A percentile compares a stretch with the other conserved stretches of the same genome.
phyloP scores from a whole-genome alignment of 1,284 basidiomycete genomes.

The Boletus nobilissimus region DNA sequence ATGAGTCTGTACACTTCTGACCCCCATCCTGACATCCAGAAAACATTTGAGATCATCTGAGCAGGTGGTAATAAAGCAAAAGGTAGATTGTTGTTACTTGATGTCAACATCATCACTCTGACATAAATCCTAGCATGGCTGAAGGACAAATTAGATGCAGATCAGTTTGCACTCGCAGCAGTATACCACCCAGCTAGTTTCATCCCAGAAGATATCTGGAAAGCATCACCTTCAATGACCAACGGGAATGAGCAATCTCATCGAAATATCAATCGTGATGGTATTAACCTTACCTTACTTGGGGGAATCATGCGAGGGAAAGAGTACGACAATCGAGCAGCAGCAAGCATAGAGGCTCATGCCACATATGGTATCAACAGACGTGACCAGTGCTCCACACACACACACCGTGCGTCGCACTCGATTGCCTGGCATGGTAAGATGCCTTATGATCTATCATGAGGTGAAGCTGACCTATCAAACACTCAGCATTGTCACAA shows the following conservation, averaged over 20 bases:
- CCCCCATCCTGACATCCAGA: background rate
- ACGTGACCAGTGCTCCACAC: no score
- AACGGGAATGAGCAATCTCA: conserved; percentile 27
- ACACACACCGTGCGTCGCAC: no score
- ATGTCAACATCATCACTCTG: background rate
- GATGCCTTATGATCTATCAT: no score
- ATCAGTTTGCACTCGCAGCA: background rate
- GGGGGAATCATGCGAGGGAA: conserved; percentile 14
- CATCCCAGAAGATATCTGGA: conserved; percentile 7
- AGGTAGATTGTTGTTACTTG: background rate
- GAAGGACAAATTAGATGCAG: background rate
- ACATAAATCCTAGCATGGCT: conserved; percentile 7
- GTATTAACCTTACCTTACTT: conserved; percentile 9
- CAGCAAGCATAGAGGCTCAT: no score
- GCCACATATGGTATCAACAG: no score
- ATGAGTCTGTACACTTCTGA: conserved; percentile 6
- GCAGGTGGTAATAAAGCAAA: conserved; percentile 14
- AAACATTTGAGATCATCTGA: no score
- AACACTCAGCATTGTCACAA: no score
- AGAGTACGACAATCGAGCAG: conserved; percentile 5
- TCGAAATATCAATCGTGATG: conserved; percentile 13
- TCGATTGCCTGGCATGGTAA: no score
- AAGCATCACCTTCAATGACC: conserved; percentile 16
- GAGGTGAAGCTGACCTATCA: no score
- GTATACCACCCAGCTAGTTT: conserved; percentile 12